These are phyloP conservation scores for Xylaria sp. DNA, from an alignment of 495 filamentous ascomycete genomes.

Conservation along the genomic window DNA sequence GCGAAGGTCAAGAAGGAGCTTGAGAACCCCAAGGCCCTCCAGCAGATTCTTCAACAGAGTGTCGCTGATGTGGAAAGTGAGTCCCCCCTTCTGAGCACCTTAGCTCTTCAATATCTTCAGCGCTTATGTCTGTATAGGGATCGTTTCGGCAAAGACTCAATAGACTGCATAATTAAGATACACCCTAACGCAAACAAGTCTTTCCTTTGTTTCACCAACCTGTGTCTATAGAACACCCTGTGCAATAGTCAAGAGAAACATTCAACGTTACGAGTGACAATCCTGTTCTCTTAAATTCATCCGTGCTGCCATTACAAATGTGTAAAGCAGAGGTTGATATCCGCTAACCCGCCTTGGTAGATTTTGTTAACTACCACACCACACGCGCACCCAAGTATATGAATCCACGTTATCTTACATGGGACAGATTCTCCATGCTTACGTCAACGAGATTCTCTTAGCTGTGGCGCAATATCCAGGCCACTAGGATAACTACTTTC, in stretches of 20 bases:
- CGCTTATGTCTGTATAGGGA: constrained; percentile 50
- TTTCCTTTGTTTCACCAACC: constrained; percentile 53
- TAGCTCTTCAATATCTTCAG: background rate
- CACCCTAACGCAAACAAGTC: constrained; percentile 42
- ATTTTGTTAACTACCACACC: background rate
- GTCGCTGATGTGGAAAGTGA: constrained; percentile 95
- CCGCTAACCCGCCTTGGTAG: background rate
- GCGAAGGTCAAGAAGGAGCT: constrained; percentile 98
- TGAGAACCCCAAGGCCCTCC: constrained; percentile 91
- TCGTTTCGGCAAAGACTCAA: constrained; percentile 62
- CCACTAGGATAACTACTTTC: background rate
- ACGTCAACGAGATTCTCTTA: background rate
- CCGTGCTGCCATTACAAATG: background rate
- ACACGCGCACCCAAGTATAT: too few species aligned
- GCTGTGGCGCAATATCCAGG: background rate
- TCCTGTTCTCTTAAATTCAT: background rate
- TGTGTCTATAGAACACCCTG: constrained; percentile 47
- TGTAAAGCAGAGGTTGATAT: background rate
- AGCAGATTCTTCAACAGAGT: constrained; percentile 95
- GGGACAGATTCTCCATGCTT: background rate
- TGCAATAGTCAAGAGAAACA: constrained; percentile 47
- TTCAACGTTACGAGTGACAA: constrained; percentile 24
- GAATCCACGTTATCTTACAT: background rate
- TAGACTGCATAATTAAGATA: constrained; percentile 50
- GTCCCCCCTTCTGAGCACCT: constrained; percentile 42